Percentiles rank a stretch among this genome's conserved stretches.
These are phyloP conservation scores for Podila clonocystis DNA, from an alignment of 192 early-diverging fungal species.

Conservation along the genomic window DNA sequence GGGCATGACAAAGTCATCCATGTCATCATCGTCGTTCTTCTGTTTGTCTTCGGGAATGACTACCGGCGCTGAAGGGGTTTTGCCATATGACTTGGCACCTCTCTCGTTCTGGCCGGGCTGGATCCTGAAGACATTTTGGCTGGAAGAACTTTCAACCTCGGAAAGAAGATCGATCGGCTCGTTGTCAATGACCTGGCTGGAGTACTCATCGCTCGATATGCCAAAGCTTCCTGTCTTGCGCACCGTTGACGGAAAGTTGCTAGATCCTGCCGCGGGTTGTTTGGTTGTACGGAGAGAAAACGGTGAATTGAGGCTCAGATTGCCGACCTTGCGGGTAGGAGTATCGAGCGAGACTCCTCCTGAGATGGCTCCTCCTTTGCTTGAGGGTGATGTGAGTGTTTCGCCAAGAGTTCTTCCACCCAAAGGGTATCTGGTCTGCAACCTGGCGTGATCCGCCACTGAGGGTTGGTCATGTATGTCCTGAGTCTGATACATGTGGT, in stretches of 20 bases:
- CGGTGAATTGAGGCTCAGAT: constrained; percentile 18
- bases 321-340: constrained; percentile 32
- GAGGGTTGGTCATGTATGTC: background rate
- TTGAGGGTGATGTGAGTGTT: background rate
- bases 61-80: background rate
- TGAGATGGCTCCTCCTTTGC: background rate
- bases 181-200: background rate
- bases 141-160: constrained; percentile 18
- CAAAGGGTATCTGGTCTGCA: background rate
- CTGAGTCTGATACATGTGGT: constrained; percentile 11
- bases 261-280: background rate
- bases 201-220: constrained; percentile 4
- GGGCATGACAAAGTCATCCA: constrained; percentile 32
- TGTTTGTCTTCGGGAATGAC: background rate
- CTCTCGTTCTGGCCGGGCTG: constrained; percentile 23
- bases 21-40: constrained; percentile 16
- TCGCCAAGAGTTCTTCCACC: background rate
- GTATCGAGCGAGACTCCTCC: constrained; percentile 29
- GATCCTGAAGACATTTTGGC: constrained; percentile 39
- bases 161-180: constrained; percentile 9
- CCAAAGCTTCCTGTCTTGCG: background rate
- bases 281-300: background rate
- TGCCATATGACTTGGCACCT: background rate
- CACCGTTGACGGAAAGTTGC: background rate
- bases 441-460: background rate